Conservation (phyloP, 1,284 basidiomycete species). For the Bjerkandera adusta region DNA sequence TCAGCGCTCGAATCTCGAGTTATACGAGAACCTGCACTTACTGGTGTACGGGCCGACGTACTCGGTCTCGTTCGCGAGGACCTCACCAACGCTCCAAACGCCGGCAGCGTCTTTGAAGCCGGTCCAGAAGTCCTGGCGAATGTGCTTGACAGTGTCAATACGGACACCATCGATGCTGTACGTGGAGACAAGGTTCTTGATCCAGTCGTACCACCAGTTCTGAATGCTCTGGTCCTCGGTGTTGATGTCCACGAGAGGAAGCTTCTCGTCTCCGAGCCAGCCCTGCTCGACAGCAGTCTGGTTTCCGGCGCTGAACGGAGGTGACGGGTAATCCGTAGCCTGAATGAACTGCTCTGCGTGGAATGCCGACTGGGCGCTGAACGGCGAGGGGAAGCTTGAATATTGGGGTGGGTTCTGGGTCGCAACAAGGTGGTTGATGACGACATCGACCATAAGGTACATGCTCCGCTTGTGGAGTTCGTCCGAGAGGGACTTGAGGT, state of each 20-base stretch:
- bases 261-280: constrained; percentile 71
- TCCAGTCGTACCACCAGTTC: constrained; percentile 58
- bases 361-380: constrained; percentile 58
- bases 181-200: constrained; percentile 55
- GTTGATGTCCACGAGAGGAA: constrained; percentile 72
- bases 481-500: constrained; percentile 62
- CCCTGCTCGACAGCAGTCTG: constrained; percentile 65
- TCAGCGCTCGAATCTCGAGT: constrained; percentile 28
- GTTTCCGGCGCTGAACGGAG: constrained; percentile 33
- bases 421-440: constrained; percentile 73
- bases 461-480: constrained; percentile 70
- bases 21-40: constrained; percentile 15
- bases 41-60: constrained; percentile 34
- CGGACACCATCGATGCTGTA: constrained; percentile 72
- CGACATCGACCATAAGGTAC: constrained; percentile 81
- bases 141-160: constrained; percentile 72
- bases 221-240: constrained; percentile 63
- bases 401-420: constrained; percentile 54
- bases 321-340: constrained; percentile 36
- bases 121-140: constrained; percentile 67
- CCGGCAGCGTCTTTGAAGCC: constrained; percentile 67
- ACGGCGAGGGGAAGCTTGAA: constrained; percentile 43
- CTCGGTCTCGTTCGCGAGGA: constrained; percentile 57
- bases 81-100: constrained; percentile 85
- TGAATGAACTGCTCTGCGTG: constrained; percentile 67